Percentiles rank a stretch among this genome's conserved stretches.
Conservation (phyloP, 208 protist genomes). For the Leishmania mexicana region DNA sequence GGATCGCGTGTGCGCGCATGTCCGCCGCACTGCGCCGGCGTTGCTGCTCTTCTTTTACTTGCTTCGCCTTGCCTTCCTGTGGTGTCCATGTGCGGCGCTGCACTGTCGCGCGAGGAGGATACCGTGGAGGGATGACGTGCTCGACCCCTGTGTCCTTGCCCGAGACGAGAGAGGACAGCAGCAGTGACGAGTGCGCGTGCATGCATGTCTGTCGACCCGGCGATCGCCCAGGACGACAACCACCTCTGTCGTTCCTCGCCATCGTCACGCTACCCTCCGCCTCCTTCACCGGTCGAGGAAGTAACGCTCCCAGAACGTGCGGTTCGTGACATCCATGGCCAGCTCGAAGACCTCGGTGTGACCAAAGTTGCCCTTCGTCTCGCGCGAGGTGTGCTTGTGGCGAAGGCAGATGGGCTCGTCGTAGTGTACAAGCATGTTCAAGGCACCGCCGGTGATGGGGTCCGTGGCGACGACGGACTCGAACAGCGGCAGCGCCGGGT, state of each 20-base stretch:
- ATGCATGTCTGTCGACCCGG: not conserved
- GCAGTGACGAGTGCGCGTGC: not conserved
- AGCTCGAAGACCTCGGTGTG: conserved; percentile 83
- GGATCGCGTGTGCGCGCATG: too few relatives aligned
- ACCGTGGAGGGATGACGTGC: too few relatives aligned
- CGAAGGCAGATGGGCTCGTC: conserved; percentile 71
- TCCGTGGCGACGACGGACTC: conserved; percentile 54
- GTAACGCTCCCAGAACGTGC: conserved; percentile 65
- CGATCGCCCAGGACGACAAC: not conserved
- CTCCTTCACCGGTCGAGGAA: conserved; percentile 71
- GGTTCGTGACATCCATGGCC: conserved; percentile 56
- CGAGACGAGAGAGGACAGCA: not conserved
- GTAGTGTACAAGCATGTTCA: conserved; percentile 60
- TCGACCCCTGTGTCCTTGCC: too few relatives aligned
- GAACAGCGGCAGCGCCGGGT: conserved; percentile 42
- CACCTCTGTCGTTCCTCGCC: not conserved
- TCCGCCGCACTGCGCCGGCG: too few relatives aligned
- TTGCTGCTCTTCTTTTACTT: too few relatives aligned
- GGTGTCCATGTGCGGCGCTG: too few relatives aligned
- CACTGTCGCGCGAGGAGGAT: too few relatives aligned
- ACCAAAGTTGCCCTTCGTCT: conserved; percentile 56
- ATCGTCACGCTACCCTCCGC: not conserved
- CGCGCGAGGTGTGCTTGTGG: conserved; percentile 59
- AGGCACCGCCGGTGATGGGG: conserved; percentile 23
- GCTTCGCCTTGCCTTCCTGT: too few relatives aligned